These are phyloP conservation scores for Pseudohalonectria lignicola DNA, from an alignment of 2,329 filamentous ascomycete species.

Conservation along the genomic window DNA sequence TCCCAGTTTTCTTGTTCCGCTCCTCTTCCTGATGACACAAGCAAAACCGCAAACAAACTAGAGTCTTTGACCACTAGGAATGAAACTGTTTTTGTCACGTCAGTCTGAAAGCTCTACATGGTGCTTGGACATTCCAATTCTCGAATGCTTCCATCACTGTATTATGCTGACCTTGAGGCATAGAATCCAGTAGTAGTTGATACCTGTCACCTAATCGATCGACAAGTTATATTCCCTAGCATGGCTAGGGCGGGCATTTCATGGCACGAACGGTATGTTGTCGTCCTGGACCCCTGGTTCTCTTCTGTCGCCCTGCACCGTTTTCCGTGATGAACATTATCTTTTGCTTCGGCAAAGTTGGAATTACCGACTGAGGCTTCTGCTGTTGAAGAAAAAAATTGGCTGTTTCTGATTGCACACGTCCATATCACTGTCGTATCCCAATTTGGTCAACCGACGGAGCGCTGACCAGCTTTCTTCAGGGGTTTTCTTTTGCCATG, in stretches of 20 bases:
- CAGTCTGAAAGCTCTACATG: conserved; percentile 63
- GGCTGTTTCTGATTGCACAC: conserved; percentile 66
- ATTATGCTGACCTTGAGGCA: neutral
- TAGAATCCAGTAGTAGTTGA: neutral
- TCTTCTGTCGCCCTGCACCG: neutral
- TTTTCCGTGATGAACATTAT: conserved; percentile 57
- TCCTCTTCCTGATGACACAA: conserved; percentile 62
- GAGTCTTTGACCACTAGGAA: conserved; percentile 88
- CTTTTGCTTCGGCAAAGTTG: conserved; percentile 60
- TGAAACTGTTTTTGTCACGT: conserved; percentile 87
- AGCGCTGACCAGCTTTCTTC: too few relatives aligned
- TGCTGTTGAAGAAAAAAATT: conserved; percentile 67
- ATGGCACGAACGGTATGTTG: neutral
- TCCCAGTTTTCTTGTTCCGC: conserved; percentile 10
- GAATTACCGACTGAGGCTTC: conserved; percentile 86
- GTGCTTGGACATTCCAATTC: conserved; percentile 6
- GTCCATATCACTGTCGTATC: too few relatives aligned
- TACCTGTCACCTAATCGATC: too few relatives aligned
- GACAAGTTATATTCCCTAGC: too few relatives aligned
- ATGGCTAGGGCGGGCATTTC: too few relatives aligned
- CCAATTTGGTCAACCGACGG: too few relatives aligned
- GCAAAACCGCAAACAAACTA: conserved; percentile 89
- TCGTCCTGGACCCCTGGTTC: conserved; percentile 4
- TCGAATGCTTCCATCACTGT: neutral
- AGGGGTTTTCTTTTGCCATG: too few relatives aligned